Conservation (phyloP, 2,329 filamentous ascomycete species). For the Hansfordia pulvinata region DNA sequence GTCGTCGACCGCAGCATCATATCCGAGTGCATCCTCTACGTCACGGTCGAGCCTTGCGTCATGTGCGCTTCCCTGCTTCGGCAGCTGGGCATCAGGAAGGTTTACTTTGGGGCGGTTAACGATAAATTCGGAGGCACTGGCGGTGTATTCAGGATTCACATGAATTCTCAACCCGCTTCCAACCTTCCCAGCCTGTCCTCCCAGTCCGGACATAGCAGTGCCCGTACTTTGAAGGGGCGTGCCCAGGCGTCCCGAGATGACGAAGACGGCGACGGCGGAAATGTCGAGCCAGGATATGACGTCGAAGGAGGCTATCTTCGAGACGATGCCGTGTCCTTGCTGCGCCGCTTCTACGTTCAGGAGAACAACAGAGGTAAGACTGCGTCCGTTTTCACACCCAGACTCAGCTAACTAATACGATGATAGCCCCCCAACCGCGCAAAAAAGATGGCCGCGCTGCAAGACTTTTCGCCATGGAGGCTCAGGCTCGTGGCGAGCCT, state of each 20-base stretch:
- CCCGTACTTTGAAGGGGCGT: conserved; percentile 14
- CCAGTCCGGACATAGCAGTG: conserved; percentile 17
- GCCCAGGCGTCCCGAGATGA: conserved; percentile 21
- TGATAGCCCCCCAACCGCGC: conserved; percentile 18
- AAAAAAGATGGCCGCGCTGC: conserved; percentile 21
- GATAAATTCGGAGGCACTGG: conserved; percentile 96
- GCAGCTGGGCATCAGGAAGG: conserved; percentile 75
- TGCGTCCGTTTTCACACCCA: conserved; percentile 1
- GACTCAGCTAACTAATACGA: conserved; percentile 5
- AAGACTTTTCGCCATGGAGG: conserved; percentile 17
- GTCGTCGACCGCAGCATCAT: conserved; percentile 56
- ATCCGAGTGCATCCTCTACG: conserved; percentile 66
- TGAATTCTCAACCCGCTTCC: conserved; percentile 33
- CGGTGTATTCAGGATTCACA: conserved; percentile 79
- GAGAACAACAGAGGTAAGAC: conserved; percentile 79
- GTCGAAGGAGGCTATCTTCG: conserved; percentile 79
- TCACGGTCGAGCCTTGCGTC: conserved; percentile 95
- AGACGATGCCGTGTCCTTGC: conserved; percentile 83
- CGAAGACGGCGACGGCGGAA: conserved; percentile 41
- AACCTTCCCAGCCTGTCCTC: conserved; percentile 12
- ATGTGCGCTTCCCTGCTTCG: conserved; percentile 93
- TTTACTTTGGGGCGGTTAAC: conserved; percentile 92
- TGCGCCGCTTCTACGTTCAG: conserved; percentile 93
- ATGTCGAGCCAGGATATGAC: conserved; percentile 66
- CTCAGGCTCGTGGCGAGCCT: conserved; percentile 9